These are phyloP conservation scores for Graphilbum ipis-grandicollis DNA, from an alignment of 2,329 filamentous ascomycete species.

Conservation along the genomic window DNA sequence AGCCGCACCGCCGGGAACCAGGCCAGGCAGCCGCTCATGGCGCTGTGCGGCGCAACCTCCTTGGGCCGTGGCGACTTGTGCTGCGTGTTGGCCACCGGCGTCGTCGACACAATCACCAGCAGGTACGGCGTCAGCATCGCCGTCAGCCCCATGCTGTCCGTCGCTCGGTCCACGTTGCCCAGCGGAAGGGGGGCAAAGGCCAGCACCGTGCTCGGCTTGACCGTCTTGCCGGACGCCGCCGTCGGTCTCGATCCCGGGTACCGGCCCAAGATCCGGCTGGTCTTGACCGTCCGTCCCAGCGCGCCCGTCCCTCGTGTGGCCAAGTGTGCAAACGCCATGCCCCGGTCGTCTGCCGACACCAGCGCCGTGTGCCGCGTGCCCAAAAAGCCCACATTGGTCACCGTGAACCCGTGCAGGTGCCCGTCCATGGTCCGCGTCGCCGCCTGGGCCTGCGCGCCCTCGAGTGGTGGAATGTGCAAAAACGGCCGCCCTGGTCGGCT, in stretches of 20 bases:
- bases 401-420: slow-evolving; percentile 58
- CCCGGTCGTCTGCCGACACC: slow-evolving; percentile 83
- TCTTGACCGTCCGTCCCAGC: slow-evolving; percentile 72
- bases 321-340: slow-evolving; percentile 97
- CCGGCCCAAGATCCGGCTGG: slow-evolving; percentile 74
- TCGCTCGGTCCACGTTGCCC: slow-evolving; percentile 82
- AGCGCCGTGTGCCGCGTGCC: slow-evolving; percentile 86
- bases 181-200: slow-evolving; percentile 81
- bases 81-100: slow-evolving; percentile 87
- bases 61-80: slow-evolving; percentile 86
- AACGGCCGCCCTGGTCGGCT: slow-evolving; percentile 70
- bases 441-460: slow-evolving; percentile 30
- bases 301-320: slow-evolving; percentile 81
- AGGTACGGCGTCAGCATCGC: slow-evolving; percentile 93
- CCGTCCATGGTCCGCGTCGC: slow-evolving; percentile 52
- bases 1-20: slow-evolving; percentile 96
- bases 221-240: slow-evolving; percentile 32
- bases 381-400: slow-evolving; percentile 87
- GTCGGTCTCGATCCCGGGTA: slow-evolving; percentile 52
- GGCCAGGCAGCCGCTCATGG: slow-evolving; percentile 82
- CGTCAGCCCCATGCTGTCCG: slow-evolving; percentile 76
- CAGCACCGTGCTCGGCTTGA: slow-evolving; percentile 88
- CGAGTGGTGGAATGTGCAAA: slow-evolving; percentile 65
- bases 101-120: slow-evolving; percentile 92
- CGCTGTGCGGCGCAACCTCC: slow-evolving; percentile 74